These are phyloP conservation scores for Termitomyces sp. DNA, from an alignment of 768 basidiomycete genomes.

Conservation along the genomic window DNA sequence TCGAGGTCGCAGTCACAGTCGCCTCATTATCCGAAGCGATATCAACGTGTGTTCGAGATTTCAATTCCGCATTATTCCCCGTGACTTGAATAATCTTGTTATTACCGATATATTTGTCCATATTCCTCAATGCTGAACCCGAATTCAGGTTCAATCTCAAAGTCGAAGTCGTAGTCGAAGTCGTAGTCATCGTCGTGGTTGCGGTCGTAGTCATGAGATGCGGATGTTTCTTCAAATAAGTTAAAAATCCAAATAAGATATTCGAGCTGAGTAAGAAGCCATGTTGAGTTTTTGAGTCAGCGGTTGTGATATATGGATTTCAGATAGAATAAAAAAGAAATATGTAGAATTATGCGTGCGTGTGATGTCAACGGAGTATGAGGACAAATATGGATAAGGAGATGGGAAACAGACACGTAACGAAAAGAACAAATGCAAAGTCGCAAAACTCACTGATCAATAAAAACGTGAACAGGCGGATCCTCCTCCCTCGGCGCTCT, in stretches of 20 bases:
- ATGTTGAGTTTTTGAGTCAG: background rate
- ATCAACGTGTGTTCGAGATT: background rate
- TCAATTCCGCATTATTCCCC: background rate
- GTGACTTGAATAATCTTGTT: background rate
- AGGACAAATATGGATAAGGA: too few relatives aligned
- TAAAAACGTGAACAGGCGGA: constrained; percentile 43
- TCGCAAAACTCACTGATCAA: constrained; percentile 51
- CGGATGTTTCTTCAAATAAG: constrained; percentile 57
- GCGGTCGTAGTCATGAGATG: constrained; percentile 12
- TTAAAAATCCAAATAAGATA: constrained; percentile 81
- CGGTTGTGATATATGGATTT: constrained; percentile 9
- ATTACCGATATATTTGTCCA: background rate
- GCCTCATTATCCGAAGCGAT: background rate
- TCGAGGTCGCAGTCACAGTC: background rate
- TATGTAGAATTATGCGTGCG: too few relatives aligned
- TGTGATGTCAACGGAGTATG: too few relatives aligned
- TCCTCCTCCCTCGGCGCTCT: constrained; percentile 29
- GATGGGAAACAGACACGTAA: too few relatives aligned
- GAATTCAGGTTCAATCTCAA: background rate
- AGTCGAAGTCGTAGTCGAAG: background rate
- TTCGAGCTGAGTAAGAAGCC: constrained; percentile 57
- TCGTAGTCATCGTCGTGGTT: background rate
- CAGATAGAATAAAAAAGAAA: too few relatives aligned
- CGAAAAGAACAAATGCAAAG: too few relatives aligned
- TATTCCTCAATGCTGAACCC: background rate